A percentile compares a stretch with the other conserved stretches of the same genome.
Evolutionary conservation across 495 filamentous ascomycete genomes (phyloP).

Genomic region (Xanthoparmelia taractica): DNA sequence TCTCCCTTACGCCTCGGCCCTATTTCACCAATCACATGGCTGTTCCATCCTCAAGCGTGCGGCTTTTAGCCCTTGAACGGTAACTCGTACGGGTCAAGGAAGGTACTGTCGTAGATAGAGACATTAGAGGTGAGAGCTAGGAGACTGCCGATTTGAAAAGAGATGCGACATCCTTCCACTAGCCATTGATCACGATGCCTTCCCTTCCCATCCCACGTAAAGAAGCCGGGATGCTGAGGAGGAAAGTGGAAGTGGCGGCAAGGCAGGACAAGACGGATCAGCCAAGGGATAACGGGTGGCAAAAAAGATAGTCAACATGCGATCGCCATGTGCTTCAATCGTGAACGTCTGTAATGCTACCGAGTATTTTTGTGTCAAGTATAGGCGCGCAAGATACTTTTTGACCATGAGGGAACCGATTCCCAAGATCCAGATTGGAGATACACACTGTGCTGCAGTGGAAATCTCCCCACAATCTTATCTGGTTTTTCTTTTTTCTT

Average conservation of each 20-base stretch:
- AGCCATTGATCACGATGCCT: not conserved
- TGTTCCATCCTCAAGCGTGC: not conserved
- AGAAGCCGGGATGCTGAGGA: not conserved
- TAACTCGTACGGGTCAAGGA: not conserved
- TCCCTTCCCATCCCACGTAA: not conserved
- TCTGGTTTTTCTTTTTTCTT: too few relatives aligned
- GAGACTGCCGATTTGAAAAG: not conserved
- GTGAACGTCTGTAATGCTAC: too few relatives aligned
- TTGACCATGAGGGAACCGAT: too few relatives aligned
- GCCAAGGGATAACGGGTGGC: not conserved
- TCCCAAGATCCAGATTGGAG: too few relatives aligned
- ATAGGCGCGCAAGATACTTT: conserved; percentile 4
- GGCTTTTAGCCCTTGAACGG: not conserved
- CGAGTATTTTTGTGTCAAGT: too few relatives aligned
- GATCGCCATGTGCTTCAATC: not conserved
- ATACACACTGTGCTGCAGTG: not conserved
- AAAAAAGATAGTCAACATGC: not conserved
- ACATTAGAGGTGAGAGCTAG: not conserved
- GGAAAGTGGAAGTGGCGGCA: not conserved
- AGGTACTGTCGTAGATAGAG: not conserved
- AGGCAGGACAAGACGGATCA: not conserved
- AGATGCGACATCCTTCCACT: not conserved
- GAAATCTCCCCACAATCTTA: too few relatives aligned
- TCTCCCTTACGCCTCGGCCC: not conserved
- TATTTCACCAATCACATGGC: not conserved